Base-by-base conservation (phyloP, 1,284 basidiomycete genomes). In the Cutaneotrichosporon cyanovorans region DNA sequence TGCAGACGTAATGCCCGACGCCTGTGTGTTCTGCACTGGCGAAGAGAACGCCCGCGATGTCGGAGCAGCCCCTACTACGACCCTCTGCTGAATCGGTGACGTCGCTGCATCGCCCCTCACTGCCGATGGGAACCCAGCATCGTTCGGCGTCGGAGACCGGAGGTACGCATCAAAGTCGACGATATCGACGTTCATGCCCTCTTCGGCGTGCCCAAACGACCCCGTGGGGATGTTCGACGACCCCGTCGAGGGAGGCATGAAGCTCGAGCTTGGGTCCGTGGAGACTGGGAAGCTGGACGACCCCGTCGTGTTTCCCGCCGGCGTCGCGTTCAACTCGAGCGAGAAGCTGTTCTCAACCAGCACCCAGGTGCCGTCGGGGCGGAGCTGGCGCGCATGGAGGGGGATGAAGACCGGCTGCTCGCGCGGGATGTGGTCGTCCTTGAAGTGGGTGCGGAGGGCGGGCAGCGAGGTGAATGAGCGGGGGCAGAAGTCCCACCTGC, bases 161-260 rank as follows among this genome's bases (percentile, higher is more conserved):
- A 52, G 50, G 50, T 45, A 52, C n/a, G 50, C 50, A 30, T 41
- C 46, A 23, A 38, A 52, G 46, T 51, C 46, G 11, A 51, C 28
- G 18, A 12, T 7, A 7, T 28, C 25, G 25, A 7, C 25, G 25
- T 7, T 7, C 8, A 28, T 28, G 25, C n/a, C n/a, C n/a, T n/a
- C n/a, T n/a, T n/a, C n/a, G n/a, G n/a, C n/a, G n/a, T n/a, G n/a
- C n/a, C n/a, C n/a, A 28, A 28, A 12, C 7, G 25, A 7, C 8
- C 8, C 8, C 25, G 8, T 28, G 25, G 25, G 25, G 25, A 7
- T 28, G n/a, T n/a, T n/a, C n/a, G 25, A 28, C 25, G 25, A 7
- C 12, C 8, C 25, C 12, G 25, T 28, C 25, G 25, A 28, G 25
- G 25, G 12, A 12, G 25, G 25, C 8, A 28, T 28, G 25, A 28